Evolutionary conservation across 768 basidiomycete genomes (phyloP).

Genomic region (Boletus coccyginus): DNA sequence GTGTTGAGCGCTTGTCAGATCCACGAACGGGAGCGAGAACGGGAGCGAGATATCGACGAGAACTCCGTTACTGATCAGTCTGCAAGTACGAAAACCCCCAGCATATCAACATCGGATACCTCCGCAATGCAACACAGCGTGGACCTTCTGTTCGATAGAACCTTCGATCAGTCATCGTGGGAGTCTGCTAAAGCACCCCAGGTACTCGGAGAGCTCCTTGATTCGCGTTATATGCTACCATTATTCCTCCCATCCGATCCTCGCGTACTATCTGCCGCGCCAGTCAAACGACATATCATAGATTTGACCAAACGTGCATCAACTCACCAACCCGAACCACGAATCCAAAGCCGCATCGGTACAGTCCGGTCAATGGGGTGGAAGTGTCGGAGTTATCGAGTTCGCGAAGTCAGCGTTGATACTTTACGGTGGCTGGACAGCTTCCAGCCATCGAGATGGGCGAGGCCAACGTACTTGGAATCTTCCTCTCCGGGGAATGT

Average conservation of each 20-base stretch:
- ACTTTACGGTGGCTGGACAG: slow-evolving; percentile 74
- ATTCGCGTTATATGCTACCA: slow-evolving; percentile 92
- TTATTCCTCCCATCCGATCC: slow-evolving; percentile 81
- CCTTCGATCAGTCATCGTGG: slow-evolving; percentile 66
- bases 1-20: slow-evolving; percentile 43
- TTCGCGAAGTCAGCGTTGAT: slow-evolving; percentile 59
- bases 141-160: slow-evolving; percentile 77
- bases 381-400: slow-evolving; percentile 54
- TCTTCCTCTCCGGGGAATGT: slow-evolving; percentile 34
- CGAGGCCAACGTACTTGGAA: slow-evolving; percentile 36
- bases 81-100: slow-evolving; percentile 28
- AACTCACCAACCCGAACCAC: slow-evolving; percentile 28
- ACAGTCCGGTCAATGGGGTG: slow-evolving; percentile 48
- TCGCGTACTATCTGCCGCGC: slow-evolving; percentile 68
- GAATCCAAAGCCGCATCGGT: slow-evolving; percentile 41
- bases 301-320: slow-evolving; percentile 14
- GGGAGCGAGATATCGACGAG: slow-evolving; percentile 32
- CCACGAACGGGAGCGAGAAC: slow-evolving; percentile 63
- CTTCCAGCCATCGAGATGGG: slow-evolving; percentile 54
- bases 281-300: slow-evolving; percentile 39
- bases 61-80: slow-evolving; percentile 40
- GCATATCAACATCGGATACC: slow-evolving; percentile 33
- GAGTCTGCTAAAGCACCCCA: slow-evolving; percentile 76
- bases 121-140: slow-evolving; percentile 53
- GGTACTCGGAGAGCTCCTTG: slow-evolving; percentile 85